Conservation (phyloP, 2,329 filamentous ascomycete species). For the Ophiocordyceps unilateralis region DNA sequence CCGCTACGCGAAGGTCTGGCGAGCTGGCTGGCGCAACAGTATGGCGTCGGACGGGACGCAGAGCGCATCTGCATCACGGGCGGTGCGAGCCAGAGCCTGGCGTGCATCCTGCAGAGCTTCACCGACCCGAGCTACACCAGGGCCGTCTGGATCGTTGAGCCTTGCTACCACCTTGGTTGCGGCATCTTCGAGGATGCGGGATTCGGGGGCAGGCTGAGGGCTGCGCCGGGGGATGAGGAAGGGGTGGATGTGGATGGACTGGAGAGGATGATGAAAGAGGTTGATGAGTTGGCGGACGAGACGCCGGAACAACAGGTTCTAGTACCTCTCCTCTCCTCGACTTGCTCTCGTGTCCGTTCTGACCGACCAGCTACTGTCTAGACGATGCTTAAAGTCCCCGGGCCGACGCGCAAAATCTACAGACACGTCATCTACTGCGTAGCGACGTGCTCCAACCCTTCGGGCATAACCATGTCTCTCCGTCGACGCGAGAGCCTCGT, state of each 20-base stretch:
- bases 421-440: conserved; percentile 78
- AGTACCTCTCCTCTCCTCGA: neutral
- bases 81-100: conserved; percentile 70
- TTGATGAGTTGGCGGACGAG: conserved; percentile 12
- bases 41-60: conserved; percentile 24
- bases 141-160: conserved; percentile 64
- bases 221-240: conserved; percentile 60
- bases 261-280: conserved; percentile 11
- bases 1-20: conserved; percentile 54
- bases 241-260: conserved; percentile 51
- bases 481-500: conserved; percentile 51
- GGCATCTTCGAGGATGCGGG: conserved; percentile 73
- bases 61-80: conserved; percentile 65
- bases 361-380: conserved; percentile 3
- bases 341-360: neutral
- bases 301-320: neutral
- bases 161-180: conserved; percentile 71
- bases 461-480: conserved; percentile 64
- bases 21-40: conserved; percentile 50
- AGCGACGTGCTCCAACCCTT: conserved; percentile 79
- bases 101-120: conserved; percentile 60
- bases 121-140: conserved; percentile 62
- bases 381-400: conserved; percentile 36
- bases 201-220: conserved; percentile 47
- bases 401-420: conserved; percentile 58